Conservation (phyloP, 2,329 filamentous ascomycete species). For the Incumbomyces lentus region DNA sequence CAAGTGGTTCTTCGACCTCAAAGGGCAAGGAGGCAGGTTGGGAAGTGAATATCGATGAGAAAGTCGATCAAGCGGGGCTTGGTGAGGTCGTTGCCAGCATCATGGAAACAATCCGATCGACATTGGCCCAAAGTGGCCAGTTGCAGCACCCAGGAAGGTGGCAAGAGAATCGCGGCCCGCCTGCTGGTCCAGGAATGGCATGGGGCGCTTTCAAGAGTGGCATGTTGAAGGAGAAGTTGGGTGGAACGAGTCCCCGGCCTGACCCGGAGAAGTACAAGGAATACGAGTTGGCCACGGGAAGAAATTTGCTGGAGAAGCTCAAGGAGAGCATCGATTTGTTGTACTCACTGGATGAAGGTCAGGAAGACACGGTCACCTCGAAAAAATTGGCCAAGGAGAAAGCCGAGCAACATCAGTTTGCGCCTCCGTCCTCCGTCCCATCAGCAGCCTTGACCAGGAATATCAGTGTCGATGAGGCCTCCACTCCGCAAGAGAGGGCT, state of each 20-base stretch:
- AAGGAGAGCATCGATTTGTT: constrained; percentile 54
- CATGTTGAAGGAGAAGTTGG: constrained; percentile 27
- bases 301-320: constrained; percentile 45
- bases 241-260: constrained; percentile 12
- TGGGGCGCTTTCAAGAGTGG: constrained; percentile 4
- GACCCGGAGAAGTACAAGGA: constrained; percentile 18
- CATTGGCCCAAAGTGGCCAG: constrained; percentile 51
- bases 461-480: constrained; percentile 6
- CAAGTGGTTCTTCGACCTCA: constrained; percentile 31
- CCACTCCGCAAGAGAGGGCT: constrained; percentile 1
- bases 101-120: constrained; percentile 53
- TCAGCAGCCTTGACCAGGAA: neutral
- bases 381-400: constrained; percentile 5
- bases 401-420: neutral
- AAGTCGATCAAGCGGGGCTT: constrained; percentile 50
- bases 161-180: constrained; percentile 9
- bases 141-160: constrained; percentile 35
- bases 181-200: neutral
- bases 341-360: constrained; percentile 51
- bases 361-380: constrained; percentile 22
- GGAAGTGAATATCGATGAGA: constrained; percentile 48
- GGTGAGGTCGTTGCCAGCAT: constrained; percentile 56
- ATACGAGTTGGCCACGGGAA: constrained; percentile 20
- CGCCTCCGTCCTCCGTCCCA: neutral
- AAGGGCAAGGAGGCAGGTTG: constrained; percentile 13